A percentile compares a stretch with the other conserved stretches of the same genome.
phyloP scores from a whole-genome alignment of 139 green algal species.

The Coelastrella sp. region DNA sequence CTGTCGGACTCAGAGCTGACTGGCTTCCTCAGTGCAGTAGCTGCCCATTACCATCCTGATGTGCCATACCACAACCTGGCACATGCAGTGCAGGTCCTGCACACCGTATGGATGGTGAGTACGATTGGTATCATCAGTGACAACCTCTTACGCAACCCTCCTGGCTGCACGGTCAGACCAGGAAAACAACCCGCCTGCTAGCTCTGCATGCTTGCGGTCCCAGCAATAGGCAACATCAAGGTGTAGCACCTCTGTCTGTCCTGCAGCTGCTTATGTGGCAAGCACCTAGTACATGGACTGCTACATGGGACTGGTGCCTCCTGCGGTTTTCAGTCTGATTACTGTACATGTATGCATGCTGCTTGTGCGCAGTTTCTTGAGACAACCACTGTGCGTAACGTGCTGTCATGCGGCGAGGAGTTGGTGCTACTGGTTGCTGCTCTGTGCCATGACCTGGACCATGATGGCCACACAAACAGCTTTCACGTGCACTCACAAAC shows the following conservation, averaged over 20 bases:
- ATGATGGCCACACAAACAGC: conserved; percentile 76
- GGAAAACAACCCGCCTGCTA: no score
- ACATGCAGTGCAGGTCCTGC: conserved; percentile 79
- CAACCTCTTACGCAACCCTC: no score
- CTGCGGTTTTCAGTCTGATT: no score
- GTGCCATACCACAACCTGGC: conserved; percentile 85
- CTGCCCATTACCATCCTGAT: conserved; percentile 68
- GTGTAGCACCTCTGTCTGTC: no score
- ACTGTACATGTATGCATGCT: no score
- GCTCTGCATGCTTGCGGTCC: no score
- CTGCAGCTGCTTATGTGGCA: no score
- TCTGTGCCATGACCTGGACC: conserved; percentile 82
- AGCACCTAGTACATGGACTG: no score
- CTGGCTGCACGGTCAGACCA: no score
- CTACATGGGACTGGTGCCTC: no score
- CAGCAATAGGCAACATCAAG: no score
- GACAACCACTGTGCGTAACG: conserved; percentile 33
- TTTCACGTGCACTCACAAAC: conserved; percentile 68
- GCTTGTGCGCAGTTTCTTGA: conserved; percentile 58
- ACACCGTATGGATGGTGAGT: conserved; percentile 73
- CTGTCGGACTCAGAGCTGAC: conserved; percentile 58
- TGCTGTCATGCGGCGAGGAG: conserved; percentile 65
- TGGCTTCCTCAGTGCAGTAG: conserved; percentile 72
- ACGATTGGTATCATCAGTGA: no score
- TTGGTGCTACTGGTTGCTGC: conserved; percentile 71